Conservation (phyloP, 2,329 filamentous ascomycete genomes). For the Fusarium sp. region DNA sequence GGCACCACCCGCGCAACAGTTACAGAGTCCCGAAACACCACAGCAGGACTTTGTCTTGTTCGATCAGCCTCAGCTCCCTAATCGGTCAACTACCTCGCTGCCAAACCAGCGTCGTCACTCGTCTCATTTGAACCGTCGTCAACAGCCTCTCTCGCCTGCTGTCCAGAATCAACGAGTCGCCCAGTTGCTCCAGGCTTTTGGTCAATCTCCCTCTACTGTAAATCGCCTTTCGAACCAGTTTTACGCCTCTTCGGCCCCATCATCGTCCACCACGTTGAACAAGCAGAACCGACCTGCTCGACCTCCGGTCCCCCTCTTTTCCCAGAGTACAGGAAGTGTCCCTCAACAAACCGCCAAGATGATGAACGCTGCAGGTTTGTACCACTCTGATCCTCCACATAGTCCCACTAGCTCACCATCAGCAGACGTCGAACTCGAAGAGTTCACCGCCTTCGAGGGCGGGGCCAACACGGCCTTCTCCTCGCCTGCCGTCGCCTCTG, state of each 20-base stretch:
- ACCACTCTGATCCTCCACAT: not conserved
- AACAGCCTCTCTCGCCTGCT: conserved; percentile 54
- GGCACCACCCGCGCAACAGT: conserved; percentile 71
- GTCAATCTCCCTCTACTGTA: conserved; percentile 66
- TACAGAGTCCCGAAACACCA: conserved; percentile 62
- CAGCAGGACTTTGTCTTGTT: conserved; percentile 86
- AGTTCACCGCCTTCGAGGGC: conserved; percentile 69
- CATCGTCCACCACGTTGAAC: conserved; percentile 69
- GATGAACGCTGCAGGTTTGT: conserved; percentile 60
- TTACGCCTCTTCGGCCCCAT: conserved; percentile 76
- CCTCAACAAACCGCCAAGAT: conserved; percentile 61
- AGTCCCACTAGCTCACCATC: conserved; percentile 50
- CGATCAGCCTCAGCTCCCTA: conserved; percentile 62
- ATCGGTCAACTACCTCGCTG: conserved; percentile 56
- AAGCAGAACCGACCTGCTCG: conserved; percentile 65
- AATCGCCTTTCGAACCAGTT: conserved; percentile 71
- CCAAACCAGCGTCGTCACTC: conserved; percentile 61
- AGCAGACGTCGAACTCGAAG: conserved; percentile 69
- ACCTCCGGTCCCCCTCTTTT: conserved; percentile 80
- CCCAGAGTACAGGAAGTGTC: conserved; percentile 68
- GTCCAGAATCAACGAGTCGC: conserved; percentile 71
- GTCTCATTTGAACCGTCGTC: conserved; percentile 58
- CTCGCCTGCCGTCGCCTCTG: conserved; percentile 64
- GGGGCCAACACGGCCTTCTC: conserved; percentile 65
- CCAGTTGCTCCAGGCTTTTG: conserved; percentile 70